Percentiles rank a stretch among this genome's conserved stretches.
These are phyloP conservation scores for Clarireedia paspali DNA, from an alignment of 2,329 filamentous ascomycete genomes.

Conservation along the genomic window DNA sequence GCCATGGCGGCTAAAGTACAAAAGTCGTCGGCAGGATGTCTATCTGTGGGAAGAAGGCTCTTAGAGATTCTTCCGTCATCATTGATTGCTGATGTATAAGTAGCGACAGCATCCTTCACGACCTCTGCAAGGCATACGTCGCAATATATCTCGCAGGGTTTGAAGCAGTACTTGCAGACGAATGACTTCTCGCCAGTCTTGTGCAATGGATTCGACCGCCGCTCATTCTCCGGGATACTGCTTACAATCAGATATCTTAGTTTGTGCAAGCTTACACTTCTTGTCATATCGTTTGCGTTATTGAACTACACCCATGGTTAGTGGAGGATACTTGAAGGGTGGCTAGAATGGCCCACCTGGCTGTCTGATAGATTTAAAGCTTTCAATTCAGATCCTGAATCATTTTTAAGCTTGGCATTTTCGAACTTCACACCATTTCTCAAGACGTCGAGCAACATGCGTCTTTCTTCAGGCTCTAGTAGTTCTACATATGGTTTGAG, in stretches of 20 bases:
- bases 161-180: conserved; percentile 17
- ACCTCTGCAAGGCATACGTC: conserved; percentile 16
- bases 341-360: background rate
- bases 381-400: background rate
- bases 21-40: conserved; percentile 30
- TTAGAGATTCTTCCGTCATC: conserved; percentile 21
- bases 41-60: conserved; percentile 26
- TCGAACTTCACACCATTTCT: conserved; percentile 3
- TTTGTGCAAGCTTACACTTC: conserved; percentile 24
- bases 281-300: conserved; percentile 15
- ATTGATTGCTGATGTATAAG: conserved; percentile 21
- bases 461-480: conserved; percentile 16
- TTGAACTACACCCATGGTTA: conserved; percentile 1
- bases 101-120: conserved; percentile 14
- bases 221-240: conserved; percentile 21
- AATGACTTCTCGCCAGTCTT: conserved; percentile 5
- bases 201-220: conserved; percentile 8
- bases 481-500: conserved; percentile 23
- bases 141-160: conserved; percentile 16
- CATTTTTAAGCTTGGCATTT: background rate
- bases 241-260: conserved; percentile 23
- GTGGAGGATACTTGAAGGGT: background rate
- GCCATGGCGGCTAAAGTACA: conserved; percentile 26
- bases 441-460: conserved; percentile 12
- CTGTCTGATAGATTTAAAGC: background rate